Evolutionary conservation across 495 filamentous ascomycete species (phyloP), one percentile per base, ranked within the genome.

Genomic region (Penicillium subrubescens): DNA sequence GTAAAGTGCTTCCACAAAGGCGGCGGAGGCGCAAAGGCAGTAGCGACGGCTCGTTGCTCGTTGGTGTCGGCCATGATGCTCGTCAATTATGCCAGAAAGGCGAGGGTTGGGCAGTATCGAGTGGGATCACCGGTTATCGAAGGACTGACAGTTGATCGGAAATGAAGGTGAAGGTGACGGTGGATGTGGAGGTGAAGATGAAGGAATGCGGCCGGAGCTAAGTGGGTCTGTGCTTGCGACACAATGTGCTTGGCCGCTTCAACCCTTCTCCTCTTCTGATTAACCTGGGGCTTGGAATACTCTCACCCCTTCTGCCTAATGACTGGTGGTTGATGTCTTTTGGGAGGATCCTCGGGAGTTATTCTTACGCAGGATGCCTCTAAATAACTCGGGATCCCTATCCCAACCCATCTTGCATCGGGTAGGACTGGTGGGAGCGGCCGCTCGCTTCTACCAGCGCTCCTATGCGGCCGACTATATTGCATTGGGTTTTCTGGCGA

Each of bases 1-100:
- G 92, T 97, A 79, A 98, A 98, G 73, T 88, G 82, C 65, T 91
- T 90, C 86, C 92, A 98, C 81, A 97, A 93, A 4, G 90, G 88
- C 23, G 95, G 95, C 5, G 95, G 95, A 17, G 90, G 84, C 19
- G 95, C 94, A 77, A 93, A 93, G 29, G 86, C 81, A 14, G 84
- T 80, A n/a, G 80, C 77, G n/a, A 83, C 77, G 29, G 82, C 71
- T 62, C 81, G 79, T 65, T 80, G 80, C 56, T 86, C 74, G 39
- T 62, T 71, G 11, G 69, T 73, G 21, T 87, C 87, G 6, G 82
- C 84, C 83, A 88, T 88, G 29, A 23, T 64, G n/a, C 15, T 43
- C 5, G 29, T 35, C 33, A 10, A 43, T 23, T 51, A 55, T 51
- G 37, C 52, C 23, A 44, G 52, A 21, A 37, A 53, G 21, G 12